Conservation (phyloP, 352 stramenopile genomes). For the Pythium brachiatum region DNA sequence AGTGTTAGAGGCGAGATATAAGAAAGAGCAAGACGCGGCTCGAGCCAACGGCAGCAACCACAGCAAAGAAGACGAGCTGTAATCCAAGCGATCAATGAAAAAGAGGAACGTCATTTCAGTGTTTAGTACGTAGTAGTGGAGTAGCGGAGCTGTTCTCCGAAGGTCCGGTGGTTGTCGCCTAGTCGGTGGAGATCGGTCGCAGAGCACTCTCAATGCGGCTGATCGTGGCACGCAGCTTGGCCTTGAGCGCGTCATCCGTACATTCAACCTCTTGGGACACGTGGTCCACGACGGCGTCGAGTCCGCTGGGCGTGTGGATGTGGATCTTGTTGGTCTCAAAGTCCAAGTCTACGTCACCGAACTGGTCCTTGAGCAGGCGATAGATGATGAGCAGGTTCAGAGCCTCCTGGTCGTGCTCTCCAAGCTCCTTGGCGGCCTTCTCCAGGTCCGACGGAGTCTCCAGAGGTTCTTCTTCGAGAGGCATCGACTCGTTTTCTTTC, state of each 20-base stretch:
- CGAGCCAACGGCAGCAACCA: conserved; percentile 12
- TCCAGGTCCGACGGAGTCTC: conserved; percentile 38
- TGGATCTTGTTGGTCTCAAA: conserved; percentile 89
- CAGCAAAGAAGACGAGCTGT: conserved; percentile 9
- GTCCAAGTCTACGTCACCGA: conserved; percentile 79
- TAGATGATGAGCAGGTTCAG: conserved; percentile 85
- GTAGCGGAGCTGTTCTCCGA: not conserved
- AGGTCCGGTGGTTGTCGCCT: too few species aligned
- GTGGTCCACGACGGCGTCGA: conserved; percentile 66
- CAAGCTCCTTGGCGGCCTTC: conserved; percentile 63
- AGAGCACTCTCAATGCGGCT: conserved; percentile 64
- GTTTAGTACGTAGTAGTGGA: not conserved
- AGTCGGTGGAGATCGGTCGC: conserved; percentile 58
- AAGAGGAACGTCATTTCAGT: not conserved
- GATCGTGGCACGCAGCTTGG: conserved; percentile 69
- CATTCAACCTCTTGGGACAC: conserved; percentile 63
- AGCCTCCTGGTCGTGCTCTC: conserved; percentile 70
- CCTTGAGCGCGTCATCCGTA: conserved; percentile 60
- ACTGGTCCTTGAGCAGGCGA: conserved; percentile 83
- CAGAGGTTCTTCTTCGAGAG: conserved; percentile 16
- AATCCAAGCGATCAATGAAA: not conserved
- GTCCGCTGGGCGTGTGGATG: conserved; percentile 72
- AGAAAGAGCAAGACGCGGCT: conserved; percentile 35
- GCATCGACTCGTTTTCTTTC: conserved; percentile 26
- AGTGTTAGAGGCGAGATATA: conserved; percentile 53